Evolutionary conservation across 192 early-diverging fungal species (phyloP).

Genomic region (Thamnidium elegans): DNA sequence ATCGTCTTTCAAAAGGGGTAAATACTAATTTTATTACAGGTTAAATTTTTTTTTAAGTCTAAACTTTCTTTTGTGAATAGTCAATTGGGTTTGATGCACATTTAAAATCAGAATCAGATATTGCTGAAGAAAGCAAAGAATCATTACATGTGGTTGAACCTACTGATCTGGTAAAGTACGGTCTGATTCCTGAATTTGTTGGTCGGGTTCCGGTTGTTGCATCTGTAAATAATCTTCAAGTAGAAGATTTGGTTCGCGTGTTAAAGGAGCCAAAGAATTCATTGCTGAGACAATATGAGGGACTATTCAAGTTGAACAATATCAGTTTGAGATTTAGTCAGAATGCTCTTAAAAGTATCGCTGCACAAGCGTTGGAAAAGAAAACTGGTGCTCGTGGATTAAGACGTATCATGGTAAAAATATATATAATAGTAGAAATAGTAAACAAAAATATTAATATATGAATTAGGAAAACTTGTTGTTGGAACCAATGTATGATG

Average conservation of each 20-base stretch:
- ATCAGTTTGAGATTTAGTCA: slow-evolving; percentile 68
- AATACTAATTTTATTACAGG: neutral
- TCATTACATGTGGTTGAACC: slow-evolving; percentile 28
- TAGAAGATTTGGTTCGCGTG: slow-evolving; percentile 69
- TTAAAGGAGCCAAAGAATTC: slow-evolving; percentile 82
- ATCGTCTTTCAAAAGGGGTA: slow-evolving; percentile 71
- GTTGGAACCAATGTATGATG: slow-evolving; percentile 79
- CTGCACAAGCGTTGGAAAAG: slow-evolving; percentile 71
- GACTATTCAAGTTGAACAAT: slow-evolving; percentile 64
- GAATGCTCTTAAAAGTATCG: slow-evolving; percentile 66
- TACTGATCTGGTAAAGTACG: slow-evolving; percentile 78
- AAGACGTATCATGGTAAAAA: slow-evolving; percentile 74
- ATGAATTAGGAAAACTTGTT: slow-evolving; percentile 63
- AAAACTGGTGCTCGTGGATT: slow-evolving; percentile 87
- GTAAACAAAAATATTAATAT: neutral
- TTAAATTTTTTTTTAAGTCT: neutral
- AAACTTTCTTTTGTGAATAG: neutral
- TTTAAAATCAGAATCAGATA: slow-evolving; percentile 18
- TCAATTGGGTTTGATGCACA: slow-evolving; percentile 77
- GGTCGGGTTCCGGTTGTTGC: slow-evolving; percentile 86
- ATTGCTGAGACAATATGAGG: slow-evolving; percentile 76
- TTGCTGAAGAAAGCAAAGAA: slow-evolving; percentile 16
- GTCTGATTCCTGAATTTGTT: slow-evolving; percentile 88
- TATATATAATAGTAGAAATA: neutral
- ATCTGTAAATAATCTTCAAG: slow-evolving; percentile 63